Percentiles rank a stretch among this genome's conserved stretches.
Conservation (phyloP, 116 monocot species). For the Zostera marina region DNA sequence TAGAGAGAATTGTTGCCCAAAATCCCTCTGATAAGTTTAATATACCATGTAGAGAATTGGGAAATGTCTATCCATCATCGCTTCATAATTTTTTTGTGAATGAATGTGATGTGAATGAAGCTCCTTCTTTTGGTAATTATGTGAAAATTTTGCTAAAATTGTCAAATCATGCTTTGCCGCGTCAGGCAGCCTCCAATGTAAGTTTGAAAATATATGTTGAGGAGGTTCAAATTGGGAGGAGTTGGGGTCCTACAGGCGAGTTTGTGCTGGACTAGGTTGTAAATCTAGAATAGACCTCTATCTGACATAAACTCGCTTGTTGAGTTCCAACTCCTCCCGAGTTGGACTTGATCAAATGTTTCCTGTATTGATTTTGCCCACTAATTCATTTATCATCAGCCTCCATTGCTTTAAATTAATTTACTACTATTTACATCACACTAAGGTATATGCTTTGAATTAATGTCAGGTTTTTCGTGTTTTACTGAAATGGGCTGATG, state of each 20-base stretch:
- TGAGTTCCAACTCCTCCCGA: too few relatives aligned
- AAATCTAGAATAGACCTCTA: too few relatives aligned
- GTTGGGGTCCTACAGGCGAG: too few relatives aligned
- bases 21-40: constrained; percentile 5
- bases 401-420: too few relatives aligned
- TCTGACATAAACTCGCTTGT: too few relatives aligned
- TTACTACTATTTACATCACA: not conserved
- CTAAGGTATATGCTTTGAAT: not conserved
- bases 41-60: constrained; percentile 24
- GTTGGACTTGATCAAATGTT: too few relatives aligned
- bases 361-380: not conserved
- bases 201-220: constrained; percentile 4
- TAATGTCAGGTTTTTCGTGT: constrained; percentile 47
- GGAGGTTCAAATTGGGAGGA: too few relatives aligned
- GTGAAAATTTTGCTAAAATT: constrained; percentile 57
- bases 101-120: constrained; percentile 38
- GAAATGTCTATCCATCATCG: constrained; percentile 36
- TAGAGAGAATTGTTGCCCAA: constrained; percentile 20
- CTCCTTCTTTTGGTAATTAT: constrained; percentile 47
- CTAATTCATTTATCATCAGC: not conserved
- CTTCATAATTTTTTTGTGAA: constrained; percentile 77
- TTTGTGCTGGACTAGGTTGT: too few relatives aligned
- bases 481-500: constrained; percentile 58
- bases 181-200: constrained; percentile 51
- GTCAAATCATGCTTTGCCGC: constrained; percentile 38